Percentiles rank a stretch among this genome's conserved stretches.
Evolutionary conservation across 1,284 basidiomycete genomes (phyloP).

Genomic region (Heterobasidion annosum): DNA sequence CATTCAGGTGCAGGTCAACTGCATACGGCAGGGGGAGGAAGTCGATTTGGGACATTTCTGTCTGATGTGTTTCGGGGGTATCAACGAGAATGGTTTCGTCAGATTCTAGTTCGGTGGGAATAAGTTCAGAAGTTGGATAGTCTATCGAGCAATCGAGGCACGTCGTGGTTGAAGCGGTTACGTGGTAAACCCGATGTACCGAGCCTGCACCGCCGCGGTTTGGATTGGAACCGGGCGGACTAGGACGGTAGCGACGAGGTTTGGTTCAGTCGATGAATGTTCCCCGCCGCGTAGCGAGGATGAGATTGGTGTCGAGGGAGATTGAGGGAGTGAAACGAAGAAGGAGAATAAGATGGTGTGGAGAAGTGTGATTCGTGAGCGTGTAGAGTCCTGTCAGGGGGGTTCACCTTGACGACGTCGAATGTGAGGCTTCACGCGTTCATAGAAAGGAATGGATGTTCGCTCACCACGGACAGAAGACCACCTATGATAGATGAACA

Average conservation of each 20-base stretch:
- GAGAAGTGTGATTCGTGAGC: constrained; percentile 10
- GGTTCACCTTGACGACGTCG: constrained; percentile 51
- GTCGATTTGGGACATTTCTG: constrained; percentile 54
- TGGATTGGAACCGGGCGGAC: constrained; percentile 51
- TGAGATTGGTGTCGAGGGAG: constrained; percentile 33
- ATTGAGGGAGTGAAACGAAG: constrained; percentile 9
- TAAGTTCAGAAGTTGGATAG: neutral
- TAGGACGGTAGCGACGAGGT: constrained; percentile 47
- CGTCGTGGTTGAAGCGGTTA: constrained; percentile 11
- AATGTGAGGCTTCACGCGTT: neutral
- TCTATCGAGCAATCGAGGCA: constrained; percentile 6
- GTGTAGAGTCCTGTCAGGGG: constrained; percentile 49
- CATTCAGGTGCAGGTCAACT: constrained; percentile 35
- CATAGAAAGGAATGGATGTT: constrained; percentile 13
- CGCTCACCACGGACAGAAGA: constrained; percentile 61
- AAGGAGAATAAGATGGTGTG: constrained; percentile 12
- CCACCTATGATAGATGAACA: constrained; percentile 48
- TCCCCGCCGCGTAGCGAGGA: constrained; percentile 71
- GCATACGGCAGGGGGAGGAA: constrained; percentile 39
- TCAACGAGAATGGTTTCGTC: neutral
- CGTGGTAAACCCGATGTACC: constrained; percentile 31
- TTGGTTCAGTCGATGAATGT: constrained; percentile 45
- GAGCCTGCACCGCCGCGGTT: constrained; percentile 54
- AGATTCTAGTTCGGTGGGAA: constrained; percentile 7
- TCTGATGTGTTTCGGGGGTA: neutral